Percentiles rank a stretch among this genome's conserved stretches.
Evolutionary conservation across 1,284 basidiomycete species (phyloP).

Genomic region (Trichosporon asahii): DNA sequence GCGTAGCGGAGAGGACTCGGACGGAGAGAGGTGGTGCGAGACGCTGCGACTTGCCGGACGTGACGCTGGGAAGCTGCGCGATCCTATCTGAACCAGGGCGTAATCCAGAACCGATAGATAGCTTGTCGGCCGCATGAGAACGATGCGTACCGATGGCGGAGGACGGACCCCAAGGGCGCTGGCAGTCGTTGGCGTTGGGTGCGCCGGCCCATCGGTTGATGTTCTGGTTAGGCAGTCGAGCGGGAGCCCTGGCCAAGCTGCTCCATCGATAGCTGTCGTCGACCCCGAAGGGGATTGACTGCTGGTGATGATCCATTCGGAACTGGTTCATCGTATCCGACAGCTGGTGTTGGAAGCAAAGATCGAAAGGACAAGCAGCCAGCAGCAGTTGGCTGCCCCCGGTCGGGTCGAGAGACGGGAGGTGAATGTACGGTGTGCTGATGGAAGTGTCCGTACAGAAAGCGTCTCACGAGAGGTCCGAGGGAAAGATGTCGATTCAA

Average conservation of each 20-base stretch:
- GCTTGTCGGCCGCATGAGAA: background rate
- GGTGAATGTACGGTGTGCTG: background rate
- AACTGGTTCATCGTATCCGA: background rate
- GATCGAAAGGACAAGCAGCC: background rate
- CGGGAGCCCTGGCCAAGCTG: background rate
- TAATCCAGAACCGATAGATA: background rate
- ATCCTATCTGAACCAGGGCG: background rate
- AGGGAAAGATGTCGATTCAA: background rate
- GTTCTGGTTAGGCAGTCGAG: background rate
- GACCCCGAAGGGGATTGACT: background rate
- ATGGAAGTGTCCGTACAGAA: background rate
- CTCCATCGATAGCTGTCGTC: background rate
- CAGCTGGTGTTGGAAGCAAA: background rate
- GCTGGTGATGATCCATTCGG: background rate
- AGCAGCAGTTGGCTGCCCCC: background rate
- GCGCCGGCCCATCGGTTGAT: background rate
- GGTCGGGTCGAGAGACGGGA: background rate
- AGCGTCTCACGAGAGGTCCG: background rate
- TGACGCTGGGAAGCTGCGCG: background rate
- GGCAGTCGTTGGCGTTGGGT: background rate
- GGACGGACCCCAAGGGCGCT: background rate
- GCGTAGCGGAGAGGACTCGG: background rate
- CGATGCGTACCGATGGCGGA: background rate
- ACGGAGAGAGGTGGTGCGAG: background rate
- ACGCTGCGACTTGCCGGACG: background rate